Evolutionary conservation across 176 grass and related monocot genomes (phyloP).

Genomic region (Pontederia paniculata): DNA sequence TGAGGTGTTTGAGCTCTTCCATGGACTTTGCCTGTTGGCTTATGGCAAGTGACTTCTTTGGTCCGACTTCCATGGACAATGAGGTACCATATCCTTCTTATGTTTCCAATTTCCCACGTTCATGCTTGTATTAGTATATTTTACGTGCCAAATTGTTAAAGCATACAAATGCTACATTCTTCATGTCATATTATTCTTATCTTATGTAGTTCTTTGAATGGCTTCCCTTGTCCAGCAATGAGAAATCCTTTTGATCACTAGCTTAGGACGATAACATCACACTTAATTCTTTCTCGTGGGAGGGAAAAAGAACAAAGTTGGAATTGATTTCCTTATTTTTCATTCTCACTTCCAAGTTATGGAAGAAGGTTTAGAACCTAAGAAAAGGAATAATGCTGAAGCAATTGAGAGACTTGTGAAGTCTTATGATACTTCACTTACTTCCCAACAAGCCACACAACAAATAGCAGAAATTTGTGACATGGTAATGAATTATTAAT

Average conservation of each 20-base stretch:
- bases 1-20: slow-evolving; percentile 58
- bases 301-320: too few relatives aligned
- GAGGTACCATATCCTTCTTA: slow-evolving; percentile 19
- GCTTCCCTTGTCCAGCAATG: slow-evolving; percentile 41
- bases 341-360: neutral
- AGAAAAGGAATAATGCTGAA: neutral
- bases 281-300: too few relatives aligned
- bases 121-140: too few relatives aligned
- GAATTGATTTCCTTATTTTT: too few relatives aligned
- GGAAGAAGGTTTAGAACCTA: neutral
- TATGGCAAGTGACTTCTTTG: slow-evolving; percentile 36
- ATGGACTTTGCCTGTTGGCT: slow-evolving; percentile 40
- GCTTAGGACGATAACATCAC: slow-evolving; percentile 41
- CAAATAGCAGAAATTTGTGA: neutral
- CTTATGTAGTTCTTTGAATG: slow-evolving; percentile 48
- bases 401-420: slow-evolving; percentile 3
- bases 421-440: neutral
- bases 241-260: slow-evolving; percentile 64
- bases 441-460: neutral
- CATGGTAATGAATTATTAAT: neutral
- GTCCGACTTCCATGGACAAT: slow-evolving; percentile 8
- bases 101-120: too few relatives aligned
- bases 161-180: too few relatives aligned
- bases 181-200: neutral
- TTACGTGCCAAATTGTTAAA: too few relatives aligned